Percentiles rank a stretch among this genome's conserved stretches.
Evolutionary conservation across 2,329 filamentous ascomycete species (phyloP).

Genomic region (Scedosporium minutisporum): DNA sequence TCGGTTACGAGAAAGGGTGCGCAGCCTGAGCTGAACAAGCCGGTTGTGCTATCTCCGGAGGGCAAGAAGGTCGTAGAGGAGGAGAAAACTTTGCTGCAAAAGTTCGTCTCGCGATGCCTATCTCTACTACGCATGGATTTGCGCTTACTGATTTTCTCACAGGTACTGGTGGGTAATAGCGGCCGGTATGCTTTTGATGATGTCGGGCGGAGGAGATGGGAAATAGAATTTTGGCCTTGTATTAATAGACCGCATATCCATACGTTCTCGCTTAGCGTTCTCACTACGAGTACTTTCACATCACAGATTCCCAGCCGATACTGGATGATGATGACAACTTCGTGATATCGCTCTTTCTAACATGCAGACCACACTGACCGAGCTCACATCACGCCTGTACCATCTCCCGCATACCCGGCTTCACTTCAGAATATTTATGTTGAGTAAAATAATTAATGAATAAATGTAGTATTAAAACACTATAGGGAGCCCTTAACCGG

Average conservation of each 20-base stretch:
- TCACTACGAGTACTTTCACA: too few relatives aligned
- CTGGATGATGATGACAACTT: too few relatives aligned
- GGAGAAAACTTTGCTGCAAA: constrained; percentile 59
- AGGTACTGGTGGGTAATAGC: constrained; percentile 61
- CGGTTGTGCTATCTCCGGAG: constrained; percentile 50
- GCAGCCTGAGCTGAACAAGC: constrained; percentile 52
- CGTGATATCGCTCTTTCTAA: too few relatives aligned
- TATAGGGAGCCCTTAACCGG: neutral
- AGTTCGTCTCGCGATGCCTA: constrained; percentile 34
- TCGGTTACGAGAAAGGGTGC: constrained; percentile 37
- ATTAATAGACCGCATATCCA: neutral
- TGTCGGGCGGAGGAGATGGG: constrained; percentile 42
- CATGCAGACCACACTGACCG: too few relatives aligned
- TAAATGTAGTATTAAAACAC: too few relatives aligned
- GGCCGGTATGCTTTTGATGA: constrained; percentile 40
- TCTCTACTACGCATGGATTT: neutral
- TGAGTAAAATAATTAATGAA: too few relatives aligned
- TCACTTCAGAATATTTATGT: too few relatives aligned
- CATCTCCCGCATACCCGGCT: too few relatives aligned
- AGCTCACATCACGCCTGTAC: too few relatives aligned
- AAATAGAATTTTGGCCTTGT: constrained; percentile 29
- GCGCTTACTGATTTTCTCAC: constrained; percentile 4
- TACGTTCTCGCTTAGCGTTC: neutral
- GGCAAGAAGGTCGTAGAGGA: constrained; percentile 47
- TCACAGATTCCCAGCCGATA: too few relatives aligned